phyloP scores from a whole-genome alignment of 2,329 filamentous ascomycete species.

The Fusarium caatingaense region DNA sequence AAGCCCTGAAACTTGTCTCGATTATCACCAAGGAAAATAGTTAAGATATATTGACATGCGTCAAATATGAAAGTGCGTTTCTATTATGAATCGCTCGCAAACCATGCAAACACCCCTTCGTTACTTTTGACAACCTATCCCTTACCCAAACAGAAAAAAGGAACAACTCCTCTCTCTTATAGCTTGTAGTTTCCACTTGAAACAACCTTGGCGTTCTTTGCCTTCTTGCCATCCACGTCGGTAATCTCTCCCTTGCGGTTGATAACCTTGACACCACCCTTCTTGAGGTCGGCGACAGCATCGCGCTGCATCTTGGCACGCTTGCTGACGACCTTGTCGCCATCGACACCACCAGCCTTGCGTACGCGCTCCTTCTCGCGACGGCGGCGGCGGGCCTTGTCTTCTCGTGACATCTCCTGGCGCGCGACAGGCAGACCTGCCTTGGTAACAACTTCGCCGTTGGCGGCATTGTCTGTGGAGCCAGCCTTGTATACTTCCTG shows the following conservation, averaged over 20 bases:
- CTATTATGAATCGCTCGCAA: slow-evolving; percentile 42
- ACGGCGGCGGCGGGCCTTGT: slow-evolving; percentile 80
- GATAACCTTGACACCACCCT: slow-evolving; percentile 91
- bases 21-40: background rate
- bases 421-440: slow-evolving; percentile 80
- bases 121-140: slow-evolving; percentile 21
- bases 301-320: slow-evolving; percentile 62
- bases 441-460: slow-evolving; percentile 81
- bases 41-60: slow-evolving; percentile 19
- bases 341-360: slow-evolving; percentile 68
- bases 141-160: slow-evolving; percentile 18
- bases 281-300: slow-evolving; percentile 76
- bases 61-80: slow-evolving; percentile 37
- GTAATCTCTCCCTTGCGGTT: slow-evolving; percentile 88
- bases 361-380: slow-evolving; percentile 87
- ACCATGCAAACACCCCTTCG: slow-evolving; percentile 29
- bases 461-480: slow-evolving; percentile 67
- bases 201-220: slow-evolving; percentile 63
- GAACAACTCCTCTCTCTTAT: slow-evolving; percentile 49
- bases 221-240: slow-evolving; percentile 84
- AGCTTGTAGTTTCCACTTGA: slow-evolving; percentile 72
- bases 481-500: slow-evolving; percentile 94
- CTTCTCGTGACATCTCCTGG: slow-evolving; percentile 89
- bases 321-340: slow-evolving; percentile 64
- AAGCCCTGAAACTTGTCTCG: background rate